These are phyloP conservation scores for Pseudognaphalium luteoalbum DNA, from an alignment of 129 eudicot species.

Conservation along the genomic window DNA sequence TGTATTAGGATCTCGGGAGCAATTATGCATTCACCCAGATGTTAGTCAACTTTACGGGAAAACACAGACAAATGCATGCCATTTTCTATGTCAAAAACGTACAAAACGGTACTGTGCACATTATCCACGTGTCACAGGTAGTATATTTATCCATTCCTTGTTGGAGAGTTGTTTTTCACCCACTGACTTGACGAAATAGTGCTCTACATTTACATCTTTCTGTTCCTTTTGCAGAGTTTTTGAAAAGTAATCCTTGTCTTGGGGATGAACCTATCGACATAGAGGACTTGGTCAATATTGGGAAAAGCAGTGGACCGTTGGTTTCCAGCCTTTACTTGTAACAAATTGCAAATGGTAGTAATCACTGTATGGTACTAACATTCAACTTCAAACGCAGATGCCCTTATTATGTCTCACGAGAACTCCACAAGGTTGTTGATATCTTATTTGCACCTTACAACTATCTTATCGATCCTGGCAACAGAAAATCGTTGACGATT, in stretches of 20 bases:
- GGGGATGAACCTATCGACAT: slow-evolving; percentile 98
- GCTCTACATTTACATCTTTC: not conserved
- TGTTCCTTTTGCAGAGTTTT: slow-evolving; percentile 50
- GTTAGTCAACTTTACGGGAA: slow-evolving; percentile 78
- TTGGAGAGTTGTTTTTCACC: slow-evolving; percentile 15
- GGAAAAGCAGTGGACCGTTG: slow-evolving; percentile 90
- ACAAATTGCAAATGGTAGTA: slow-evolving; percentile 5
- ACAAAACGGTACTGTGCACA: slow-evolving; percentile 75
- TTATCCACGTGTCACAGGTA: slow-evolving; percentile 77
- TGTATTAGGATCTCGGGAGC: slow-evolving; percentile 98
- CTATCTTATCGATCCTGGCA: slow-evolving; percentile 88
- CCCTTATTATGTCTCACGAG: slow-evolving; percentile 91
- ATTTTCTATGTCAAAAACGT: slow-evolving; percentile 67
- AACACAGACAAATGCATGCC: slow-evolving; percentile 94
- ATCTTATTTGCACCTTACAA: slow-evolving; percentile 97
- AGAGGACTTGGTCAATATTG: slow-evolving; percentile 94
- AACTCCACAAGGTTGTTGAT: slow-evolving; percentile 84
- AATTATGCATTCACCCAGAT: slow-evolving; percentile 87
- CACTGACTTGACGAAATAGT: slow-evolving; percentile 1
- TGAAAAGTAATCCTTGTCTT: slow-evolving; percentile 68
- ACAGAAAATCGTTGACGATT: slow-evolving; percentile 65
- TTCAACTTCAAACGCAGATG: slow-evolving; percentile 53
- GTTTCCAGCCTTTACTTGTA: slow-evolving; percentile 39
- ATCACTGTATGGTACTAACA: slow-evolving; percentile 7
- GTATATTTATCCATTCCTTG: not conserved